A percentile compares a stretch with the other conserved stretches of the same genome.
Evolutionary conservation across 2,329 filamentous ascomycete species (phyloP).

Genomic region (Shiraia sp.): DNA sequence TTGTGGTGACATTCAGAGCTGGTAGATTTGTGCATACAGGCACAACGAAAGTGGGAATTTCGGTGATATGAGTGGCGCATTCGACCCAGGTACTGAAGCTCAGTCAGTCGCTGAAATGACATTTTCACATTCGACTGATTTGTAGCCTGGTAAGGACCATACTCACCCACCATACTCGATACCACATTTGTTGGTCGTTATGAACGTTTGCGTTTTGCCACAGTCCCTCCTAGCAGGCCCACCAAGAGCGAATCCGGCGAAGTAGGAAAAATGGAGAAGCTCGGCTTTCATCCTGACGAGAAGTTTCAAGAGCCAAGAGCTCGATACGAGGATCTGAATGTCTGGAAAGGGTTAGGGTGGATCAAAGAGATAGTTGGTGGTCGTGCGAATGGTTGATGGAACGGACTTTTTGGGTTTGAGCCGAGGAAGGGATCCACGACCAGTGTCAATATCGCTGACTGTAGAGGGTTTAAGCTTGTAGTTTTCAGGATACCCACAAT

Average conservation of each 20-base stretch:
- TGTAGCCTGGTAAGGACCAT: neutral
- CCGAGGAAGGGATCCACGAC: too few relatives aligned
- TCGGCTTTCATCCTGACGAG: constrained; percentile 8
- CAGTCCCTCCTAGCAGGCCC: constrained; percentile 22
- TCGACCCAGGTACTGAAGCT: constrained; percentile 8
- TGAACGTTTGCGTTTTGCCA: constrained; percentile 18
- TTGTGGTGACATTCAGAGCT: neutral
- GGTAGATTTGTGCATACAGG: constrained; percentile 1
- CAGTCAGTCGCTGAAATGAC: constrained; percentile 4
- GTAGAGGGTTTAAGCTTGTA: too few relatives aligned
- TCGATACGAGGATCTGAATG: neutral
- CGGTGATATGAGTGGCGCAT: constrained; percentile 6
- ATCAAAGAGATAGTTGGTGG: neutral
- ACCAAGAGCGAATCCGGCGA: constrained; percentile 9
- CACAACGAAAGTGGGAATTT: constrained; percentile 9
- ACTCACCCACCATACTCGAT: constrained; percentile 25
- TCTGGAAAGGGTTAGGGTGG: neutral
- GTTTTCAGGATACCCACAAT: too few relatives aligned
- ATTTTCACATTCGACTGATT: too few relatives aligned
- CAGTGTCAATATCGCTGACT: too few relatives aligned
- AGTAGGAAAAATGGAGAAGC: constrained; percentile 3
- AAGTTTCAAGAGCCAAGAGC: neutral
- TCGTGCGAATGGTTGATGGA: neutral
- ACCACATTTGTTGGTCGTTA: constrained; percentile 23
- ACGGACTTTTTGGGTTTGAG: too few relatives aligned